phyloP scores from a whole-genome alignment of 1,139 yeast genomes.

The Blastobotrys aristatus region DNA sequence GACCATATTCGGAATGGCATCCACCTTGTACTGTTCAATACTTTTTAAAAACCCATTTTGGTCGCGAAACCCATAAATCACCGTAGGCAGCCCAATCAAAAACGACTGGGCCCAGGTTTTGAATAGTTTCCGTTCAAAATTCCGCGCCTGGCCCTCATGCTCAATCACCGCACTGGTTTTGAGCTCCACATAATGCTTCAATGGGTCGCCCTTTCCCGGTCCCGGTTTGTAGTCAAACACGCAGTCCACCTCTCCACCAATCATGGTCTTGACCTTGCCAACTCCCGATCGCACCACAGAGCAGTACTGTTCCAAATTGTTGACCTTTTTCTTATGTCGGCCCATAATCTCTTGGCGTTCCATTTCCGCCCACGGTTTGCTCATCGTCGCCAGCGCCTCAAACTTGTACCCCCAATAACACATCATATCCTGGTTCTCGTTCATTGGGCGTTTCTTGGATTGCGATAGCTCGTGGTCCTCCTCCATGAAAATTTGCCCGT shows the following conservation, averaged over 20 bases:
- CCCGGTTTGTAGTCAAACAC: slow-evolving; percentile 74
- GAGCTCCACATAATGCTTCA: slow-evolving; percentile 77
- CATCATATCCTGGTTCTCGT: slow-evolving; percentile 30
- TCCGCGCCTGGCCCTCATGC: slow-evolving; percentile 47
- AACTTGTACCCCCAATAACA: slow-evolving; percentile 63
- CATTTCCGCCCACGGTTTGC: slow-evolving; percentile 69
- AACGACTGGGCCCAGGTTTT: slow-evolving; percentile 94
- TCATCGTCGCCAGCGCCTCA: slow-evolving; percentile 70
- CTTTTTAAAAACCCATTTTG: slow-evolving; percentile 55
- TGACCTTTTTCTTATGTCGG: slow-evolving; percentile 52
- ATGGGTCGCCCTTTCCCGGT: slow-evolving; percentile 40
- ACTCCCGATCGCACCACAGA: slow-evolving; percentile 80
- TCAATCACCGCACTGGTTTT: slow-evolving; percentile 62
- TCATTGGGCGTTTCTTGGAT: slow-evolving; percentile 22
- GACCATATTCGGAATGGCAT: slow-evolving; percentile 65
- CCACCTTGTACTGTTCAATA: slow-evolving; percentile 73
- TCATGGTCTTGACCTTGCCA: slow-evolving; percentile 59
- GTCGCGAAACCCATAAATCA: slow-evolving; percentile 85
- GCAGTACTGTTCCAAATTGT: slow-evolving; percentile 70
- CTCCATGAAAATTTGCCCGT: slow-evolving; percentile 82
- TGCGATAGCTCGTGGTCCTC: slow-evolving; percentile 45
- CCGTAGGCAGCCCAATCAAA: slow-evolving; percentile 69
- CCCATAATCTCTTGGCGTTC: slow-evolving; percentile 62
- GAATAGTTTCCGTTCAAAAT: slow-evolving; percentile 68
- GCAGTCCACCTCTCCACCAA: slow-evolving; percentile 93